phyloP scores from a whole-genome alignment of 441 rosid species.

The Erodium texanum region DNA sequence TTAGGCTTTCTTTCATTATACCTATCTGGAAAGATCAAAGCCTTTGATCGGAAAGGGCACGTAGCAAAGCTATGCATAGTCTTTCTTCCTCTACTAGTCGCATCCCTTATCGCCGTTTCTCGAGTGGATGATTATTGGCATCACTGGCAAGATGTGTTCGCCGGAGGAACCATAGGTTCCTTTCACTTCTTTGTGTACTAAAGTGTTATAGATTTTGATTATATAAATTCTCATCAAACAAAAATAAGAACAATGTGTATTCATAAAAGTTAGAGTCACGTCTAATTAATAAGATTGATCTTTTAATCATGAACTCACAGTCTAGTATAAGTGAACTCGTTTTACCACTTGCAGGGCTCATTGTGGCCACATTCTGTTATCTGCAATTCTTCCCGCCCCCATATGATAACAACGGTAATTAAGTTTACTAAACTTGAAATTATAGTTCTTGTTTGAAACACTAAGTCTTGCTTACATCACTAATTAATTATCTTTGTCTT shows the following conservation, averaged over 20 bases:
- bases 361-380: conserved; percentile 57
- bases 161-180: conserved; percentile 71
- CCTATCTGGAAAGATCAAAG: conserved; percentile 70
- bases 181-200: conserved; percentile 7
- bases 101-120: conserved; percentile 71
- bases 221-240: too few species aligned
- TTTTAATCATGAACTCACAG: too few species aligned
- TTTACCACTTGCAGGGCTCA: conserved; percentile 46
- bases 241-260: too few species aligned
- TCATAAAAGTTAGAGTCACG: too few species aligned
- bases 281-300: too few species aligned
- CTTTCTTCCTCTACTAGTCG: conserved; percentile 57
- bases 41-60: conserved; percentile 71
- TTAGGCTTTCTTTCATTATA: conserved; percentile 64
- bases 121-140: conserved; percentile 98
- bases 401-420: conserved; percentile 53
- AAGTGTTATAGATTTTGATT: too few species aligned
- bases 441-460: background rate
- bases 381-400: conserved; percentile 72
- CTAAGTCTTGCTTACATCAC: background rate
- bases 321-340: too few species aligned
- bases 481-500: background rate
- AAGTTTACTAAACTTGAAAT: too few species aligned
- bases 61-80: conserved; percentile 69
- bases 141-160: conserved; percentile 94